Evolutionary conservation across 2,329 filamentous ascomycete species (phyloP).

Genomic region (Alternaria postmessia): DNA sequence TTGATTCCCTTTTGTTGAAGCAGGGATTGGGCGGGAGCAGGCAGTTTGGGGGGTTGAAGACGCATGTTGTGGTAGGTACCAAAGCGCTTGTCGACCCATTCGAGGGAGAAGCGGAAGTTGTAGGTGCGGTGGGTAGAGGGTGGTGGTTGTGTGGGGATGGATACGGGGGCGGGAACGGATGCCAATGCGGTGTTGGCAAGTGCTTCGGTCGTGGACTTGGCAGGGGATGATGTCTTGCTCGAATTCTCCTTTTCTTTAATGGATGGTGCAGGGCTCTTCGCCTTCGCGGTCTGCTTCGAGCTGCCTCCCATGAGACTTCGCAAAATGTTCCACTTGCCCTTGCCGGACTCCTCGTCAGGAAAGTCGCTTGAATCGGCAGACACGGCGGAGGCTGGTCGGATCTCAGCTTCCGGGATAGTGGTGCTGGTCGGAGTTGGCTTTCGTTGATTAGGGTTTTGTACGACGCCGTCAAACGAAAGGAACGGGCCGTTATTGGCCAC

Average conservation of each 20-base stretch:
- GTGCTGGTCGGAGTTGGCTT: conserved; percentile 35
- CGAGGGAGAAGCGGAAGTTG: conserved; percentile 78
- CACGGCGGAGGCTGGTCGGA: conserved; percentile 40
- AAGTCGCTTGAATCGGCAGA: conserved; percentile 46
- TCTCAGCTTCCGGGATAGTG: conserved; percentile 32
- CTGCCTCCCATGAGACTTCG: conserved; percentile 68
- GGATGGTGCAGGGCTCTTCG: conserved; percentile 44
- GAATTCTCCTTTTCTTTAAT: conserved; percentile 38
- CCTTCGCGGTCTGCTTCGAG: conserved; percentile 52
- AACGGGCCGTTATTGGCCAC: conserved; percentile 63
- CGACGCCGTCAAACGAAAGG: conserved; percentile 70
- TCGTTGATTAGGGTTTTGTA: conserved; percentile 51
- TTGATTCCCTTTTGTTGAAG: conserved; percentile 57
- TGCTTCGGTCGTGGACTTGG: conserved; percentile 17
- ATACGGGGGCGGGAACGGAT: neutral
- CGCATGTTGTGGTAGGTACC: conserved; percentile 67
- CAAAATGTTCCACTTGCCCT: conserved; percentile 67
- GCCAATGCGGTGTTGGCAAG: conserved; percentile 11
- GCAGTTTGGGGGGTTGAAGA: conserved; percentile 73
- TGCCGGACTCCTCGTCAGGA: conserved; percentile 57
- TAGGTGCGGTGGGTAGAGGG: conserved; percentile 66
- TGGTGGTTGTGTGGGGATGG: conserved; percentile 38
- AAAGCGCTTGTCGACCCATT: conserved; percentile 67
- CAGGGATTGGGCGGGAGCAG: conserved; percentile 72
- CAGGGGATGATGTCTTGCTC: conserved; percentile 14